Conservation (phyloP, 2,329 filamentous ascomycete species). For the Aspergillus proliferans region DNA sequence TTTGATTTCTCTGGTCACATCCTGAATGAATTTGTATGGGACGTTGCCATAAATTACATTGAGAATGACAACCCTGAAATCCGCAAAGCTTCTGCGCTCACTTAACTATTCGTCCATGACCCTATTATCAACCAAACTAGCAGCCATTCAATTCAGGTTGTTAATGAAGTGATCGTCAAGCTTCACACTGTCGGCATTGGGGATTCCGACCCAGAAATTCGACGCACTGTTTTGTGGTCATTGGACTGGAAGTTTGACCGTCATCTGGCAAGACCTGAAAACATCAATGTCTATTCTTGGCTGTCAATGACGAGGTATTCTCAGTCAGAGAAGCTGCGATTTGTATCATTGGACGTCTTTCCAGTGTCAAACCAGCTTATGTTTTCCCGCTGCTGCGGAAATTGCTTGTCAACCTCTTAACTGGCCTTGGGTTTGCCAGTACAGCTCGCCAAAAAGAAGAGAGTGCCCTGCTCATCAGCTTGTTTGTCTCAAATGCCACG, state of each 20-base stretch:
- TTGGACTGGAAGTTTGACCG: conserved; percentile 91
- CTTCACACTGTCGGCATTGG: conserved; percentile 91
- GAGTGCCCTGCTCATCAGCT: conserved; percentile 83
- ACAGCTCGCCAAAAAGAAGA: conserved; percentile 93
- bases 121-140: conserved; percentile 98
- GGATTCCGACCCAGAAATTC: conserved; percentile 82
- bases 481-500: conserved; percentile 88
- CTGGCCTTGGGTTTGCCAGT: conserved; percentile 92
- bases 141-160: conserved; percentile 91
- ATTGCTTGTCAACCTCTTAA: conserved; percentile 89
- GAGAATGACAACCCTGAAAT: conserved; percentile 93
- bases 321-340: conserved; percentile 90
- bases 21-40: conserved; percentile 95
- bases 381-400: conserved; percentile 94
- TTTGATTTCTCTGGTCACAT: conserved; percentile 91
- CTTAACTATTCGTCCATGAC: conserved; percentile 93
- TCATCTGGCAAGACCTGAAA: conserved; percentile 94
- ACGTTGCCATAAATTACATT: conserved; percentile 96
- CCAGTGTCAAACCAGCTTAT: conserved; percentile 88
- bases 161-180: conserved; percentile 96
- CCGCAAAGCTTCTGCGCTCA: conserved; percentile 86
- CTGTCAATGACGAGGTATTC: conserved; percentile 91
- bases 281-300: conserved; percentile 92
- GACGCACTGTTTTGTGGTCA: conserved; percentile 78
- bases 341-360: conserved; percentile 89